phyloP scores from a whole-genome alignment of 441 rosid species.

The Macaranga tanarius region DNA sequence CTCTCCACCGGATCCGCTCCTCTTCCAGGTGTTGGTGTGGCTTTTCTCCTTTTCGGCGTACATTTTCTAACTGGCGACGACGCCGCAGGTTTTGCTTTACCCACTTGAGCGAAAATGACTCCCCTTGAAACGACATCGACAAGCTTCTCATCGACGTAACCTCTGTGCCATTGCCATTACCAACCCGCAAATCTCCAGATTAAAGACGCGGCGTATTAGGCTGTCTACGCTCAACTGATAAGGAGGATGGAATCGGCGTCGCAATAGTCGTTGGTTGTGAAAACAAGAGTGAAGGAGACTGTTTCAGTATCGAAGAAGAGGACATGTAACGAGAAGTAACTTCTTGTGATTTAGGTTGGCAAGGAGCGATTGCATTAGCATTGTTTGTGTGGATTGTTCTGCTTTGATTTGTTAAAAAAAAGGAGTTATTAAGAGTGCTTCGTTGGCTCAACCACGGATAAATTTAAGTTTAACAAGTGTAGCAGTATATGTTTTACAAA shows the following conservation, averaged over 20 bases:
- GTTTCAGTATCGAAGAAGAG: conserved; percentile 45
- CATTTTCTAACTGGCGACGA: conserved; percentile 60
- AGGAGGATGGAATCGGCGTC: conserved; percentile 46
- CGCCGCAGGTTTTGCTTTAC: conserved; percentile 57
- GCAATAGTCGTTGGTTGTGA: conserved; percentile 36
- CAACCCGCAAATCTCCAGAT: conserved; percentile 40
- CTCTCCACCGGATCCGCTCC: conserved; percentile 53
- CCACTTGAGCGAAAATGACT: conserved; percentile 59
- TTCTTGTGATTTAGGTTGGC: conserved; percentile 57
- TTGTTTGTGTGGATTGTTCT: too few species aligned
- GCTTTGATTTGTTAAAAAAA: too few species aligned
- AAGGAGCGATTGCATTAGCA: conserved; percentile 35
- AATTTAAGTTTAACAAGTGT: too few species aligned
- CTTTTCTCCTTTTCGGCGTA: conserved; percentile 71
- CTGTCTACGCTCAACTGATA: conserved; percentile 66
- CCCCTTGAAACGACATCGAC: conserved; percentile 85
- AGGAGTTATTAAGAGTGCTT: too few species aligned
- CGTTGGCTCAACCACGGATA: too few species aligned
- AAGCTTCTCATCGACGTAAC: conserved; percentile 73
- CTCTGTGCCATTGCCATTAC: conserved; percentile 22
- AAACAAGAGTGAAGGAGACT: conserved; percentile 64
- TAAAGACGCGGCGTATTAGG: conserved; percentile 43
- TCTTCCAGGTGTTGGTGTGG: conserved; percentile 35
- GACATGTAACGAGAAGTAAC: conserved; percentile 70
- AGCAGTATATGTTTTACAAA: too few species aligned